Base-by-base conservation (phyloP, 352 stramenopile genomes). In the Phytopythium vexans region DNA sequence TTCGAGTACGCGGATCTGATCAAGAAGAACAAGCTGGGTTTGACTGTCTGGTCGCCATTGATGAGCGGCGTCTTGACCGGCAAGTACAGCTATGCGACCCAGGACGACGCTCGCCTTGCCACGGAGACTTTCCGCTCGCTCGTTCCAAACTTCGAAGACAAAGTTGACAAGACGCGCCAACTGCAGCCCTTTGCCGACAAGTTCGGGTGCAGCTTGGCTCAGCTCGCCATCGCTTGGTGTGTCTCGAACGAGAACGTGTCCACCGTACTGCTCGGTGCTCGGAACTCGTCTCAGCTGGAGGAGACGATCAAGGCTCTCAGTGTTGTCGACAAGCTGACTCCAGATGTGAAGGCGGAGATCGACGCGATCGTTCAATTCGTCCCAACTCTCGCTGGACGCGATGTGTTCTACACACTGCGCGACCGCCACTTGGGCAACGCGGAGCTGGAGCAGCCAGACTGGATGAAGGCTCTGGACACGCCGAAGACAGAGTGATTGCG, bases 281-380 rank as follows among this genome's bases (percentile, higher is more conserved):
- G 57, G 3, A 39, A 49, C n/a, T 42, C 42, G 11, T 14, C 21
- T 7, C 56, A 55, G 44, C 37, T 58, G 16, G 56, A 58, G n/a
- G 43, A 58, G 21, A 54, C 54, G 27, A 41, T 64, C 8, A 41
- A 55, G 31, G 56, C 49, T 10, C 7, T 64, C 0, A 38, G 37
- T 1, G 44, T 64, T 14, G 44, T 52, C 50, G 50, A 49, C 6
- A 77, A 77, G 60, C 21, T 89, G 11, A 83, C 77, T 2, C 71
- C 77, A 2, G 65, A 76, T 15, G 49, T 85, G 45, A 83, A 86
- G 64, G 52, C 43, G 11, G 39, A 66, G 31, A 88, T 88, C 52
- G 44, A 64, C 21, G 44, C 16, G 4, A 38, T 53, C 11, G 34
- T 45, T 36, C 12, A 21, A 7, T 37, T 59, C 47, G 44, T 50